phyloP scores from a whole-genome alignment of 2,329 filamentous ascomycete species.

The Fusarium compactum region DNA sequence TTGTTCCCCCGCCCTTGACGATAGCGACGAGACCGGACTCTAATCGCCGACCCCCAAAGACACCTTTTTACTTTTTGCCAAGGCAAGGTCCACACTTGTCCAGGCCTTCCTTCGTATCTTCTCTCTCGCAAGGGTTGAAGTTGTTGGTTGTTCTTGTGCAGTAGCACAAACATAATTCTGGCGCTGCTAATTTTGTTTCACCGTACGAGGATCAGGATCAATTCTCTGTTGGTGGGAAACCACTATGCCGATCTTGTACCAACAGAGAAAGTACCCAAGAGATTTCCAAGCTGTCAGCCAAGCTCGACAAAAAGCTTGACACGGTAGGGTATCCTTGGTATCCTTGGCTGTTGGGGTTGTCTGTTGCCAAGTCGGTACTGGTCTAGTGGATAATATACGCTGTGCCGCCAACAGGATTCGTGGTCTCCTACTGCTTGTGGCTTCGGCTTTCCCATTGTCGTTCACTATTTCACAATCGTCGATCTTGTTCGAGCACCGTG shows the following conservation, averaged over 20 bases:
- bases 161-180: conserved; percentile 3
- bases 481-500: conserved; percentile 11
- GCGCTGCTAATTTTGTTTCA: conserved; percentile 33
- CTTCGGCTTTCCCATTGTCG: background rate
- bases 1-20: conserved; percentile 16
- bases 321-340: background rate
- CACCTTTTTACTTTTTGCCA: conserved; percentile 7
- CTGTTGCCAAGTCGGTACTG: conserved; percentile 37
- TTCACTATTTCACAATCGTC: conserved; percentile 5
- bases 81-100: conserved; percentile 22
- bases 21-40: conserved; percentile 18
- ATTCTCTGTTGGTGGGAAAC: background rate
- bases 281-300: conserved; percentile 29
- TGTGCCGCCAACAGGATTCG: background rate
- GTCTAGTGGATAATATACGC: conserved; percentile 1
- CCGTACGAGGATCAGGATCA: conserved; percentile 13
- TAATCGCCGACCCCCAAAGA: conserved; percentile 41
- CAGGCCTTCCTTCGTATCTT: conserved; percentile 23
- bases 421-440: background rate
- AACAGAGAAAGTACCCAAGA: conserved; percentile 6
- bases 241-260: conserved; percentile 24
- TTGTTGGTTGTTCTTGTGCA: background rate
- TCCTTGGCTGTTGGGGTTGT: background rate
- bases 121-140: conserved; percentile 31
- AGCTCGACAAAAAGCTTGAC: conserved; percentile 25